Evolutionary conservation across 176 grass and related monocot species (phyloP), one percentile per base, ranked within the genome.

Genomic region (Bromus sterilis): DNA sequence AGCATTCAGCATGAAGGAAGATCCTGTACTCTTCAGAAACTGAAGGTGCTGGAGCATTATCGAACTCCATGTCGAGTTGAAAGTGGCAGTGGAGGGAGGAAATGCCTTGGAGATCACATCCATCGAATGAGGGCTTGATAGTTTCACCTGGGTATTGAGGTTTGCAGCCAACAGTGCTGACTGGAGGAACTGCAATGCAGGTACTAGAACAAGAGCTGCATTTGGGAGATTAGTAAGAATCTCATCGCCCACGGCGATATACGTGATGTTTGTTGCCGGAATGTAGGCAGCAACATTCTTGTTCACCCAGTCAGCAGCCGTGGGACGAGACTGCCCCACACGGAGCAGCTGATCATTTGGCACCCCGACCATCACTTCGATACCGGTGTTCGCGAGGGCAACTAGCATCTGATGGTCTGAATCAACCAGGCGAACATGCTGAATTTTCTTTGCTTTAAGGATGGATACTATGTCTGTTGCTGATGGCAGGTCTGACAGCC

Each of bases 1-100:
- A 4, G 93, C 96, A 82, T 99, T 95, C 77, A 99, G 66, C 96
- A 99, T 99, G 80, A 99, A 99, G 26, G 89, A 78, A 72, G 96
- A 93, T 46, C 80, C 89, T 57, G 84, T 90, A 62, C 66, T 87
- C 67, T 95, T 99, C 79, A 99, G 77, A 84, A 99, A 95, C 56
- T 93, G 84, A 39, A 99, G 89, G 82, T 99, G 87, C 56, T 87
- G 91, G 78, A 44, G 65, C 89, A 95, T 95, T 81, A 93, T 63
- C 18, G 86, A 86, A 82, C 77, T 99, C 93, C 93, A 99, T 10
- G 93, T 93, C 3, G 91, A 95, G 80, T 99, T 99, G 86, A 99
- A 99, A 74, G 84, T 89, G 9, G 96, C 96, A 26, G 93, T 88
- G 16, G 90, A 95, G 10, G 96, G 96, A 60, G 96, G 96, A 87